Base-by-base conservation (phyloP, 2,329 filamentous ascomycete species). In the Colletotrichum euphorbiae region DNA sequence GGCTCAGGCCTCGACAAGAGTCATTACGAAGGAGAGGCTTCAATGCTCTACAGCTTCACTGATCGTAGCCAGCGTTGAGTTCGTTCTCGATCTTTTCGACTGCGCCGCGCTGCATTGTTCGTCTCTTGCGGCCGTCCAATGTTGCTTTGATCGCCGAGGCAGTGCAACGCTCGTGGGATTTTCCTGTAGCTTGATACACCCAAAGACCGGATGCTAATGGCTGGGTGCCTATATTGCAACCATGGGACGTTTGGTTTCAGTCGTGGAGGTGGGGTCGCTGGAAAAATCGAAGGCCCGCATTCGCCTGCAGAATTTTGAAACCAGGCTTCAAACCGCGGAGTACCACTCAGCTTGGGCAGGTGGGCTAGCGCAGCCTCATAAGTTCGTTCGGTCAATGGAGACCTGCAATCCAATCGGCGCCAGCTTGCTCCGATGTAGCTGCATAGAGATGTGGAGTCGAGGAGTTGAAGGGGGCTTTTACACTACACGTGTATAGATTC, bases 391-490 rank as follows among this genome's bases (percentile, higher is more conserved):
- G 65, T 54, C 65, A 12, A 52, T 40, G 36, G 43, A 33, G 31
- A 52, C 65, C 65, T 68, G 65, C 54, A 68, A 68, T 68, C n/a
- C n/a, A n/a, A 59, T 68, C 65, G 65, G 65, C 21, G 61, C 12
- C 28, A 54, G 54, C 65, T 59, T 46, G 54, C 42, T 68, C 65
- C 65, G 65, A 60, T 65, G 61, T 68, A 58, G 52, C 43, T 56
- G 24, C 28, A 50, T 65, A 61, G 54, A 65, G 61, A 68, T 36
- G 54, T 68, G 65, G 50, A 48, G 65, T 62, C 45, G 56, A 58
- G 65, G 50, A 48, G 65, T 62, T 55, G 62, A 58, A 61, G 46
- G 52, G 45, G 61, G 48, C 6, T 51, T 51, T 28, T 12, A 51
- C n/a, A n/a, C n/a, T n/a, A n/a, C n/a, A n/a, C n/a, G n/a, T n/a